A percentile compares a stretch with the other conserved stretches of the same genome.
Evolutionary conservation across 108 stramenopile genomes (phyloP).

Genomic region (Heterococcus sp.): DNA sequence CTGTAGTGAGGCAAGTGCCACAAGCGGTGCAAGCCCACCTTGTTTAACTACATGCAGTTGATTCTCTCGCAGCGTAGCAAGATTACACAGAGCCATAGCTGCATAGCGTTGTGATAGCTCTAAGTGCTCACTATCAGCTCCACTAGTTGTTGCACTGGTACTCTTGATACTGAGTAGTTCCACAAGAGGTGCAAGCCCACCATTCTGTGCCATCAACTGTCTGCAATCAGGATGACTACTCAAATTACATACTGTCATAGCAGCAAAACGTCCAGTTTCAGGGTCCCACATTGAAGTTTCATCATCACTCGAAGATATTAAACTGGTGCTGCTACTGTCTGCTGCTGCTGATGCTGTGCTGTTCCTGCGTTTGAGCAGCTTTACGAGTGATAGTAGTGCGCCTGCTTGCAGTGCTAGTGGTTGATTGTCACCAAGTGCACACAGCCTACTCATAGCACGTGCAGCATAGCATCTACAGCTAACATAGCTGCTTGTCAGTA

Average conservation of each 20-base stretch:
- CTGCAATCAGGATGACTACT: conserved; percentile 58
- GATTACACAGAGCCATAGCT: conserved; percentile 67
- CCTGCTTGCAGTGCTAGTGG: conserved; percentile 45
- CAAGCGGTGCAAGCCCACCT: conserved; percentile 45
- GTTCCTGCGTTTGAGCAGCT: conserved; percentile 7
- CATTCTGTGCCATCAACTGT: conserved; percentile 54
- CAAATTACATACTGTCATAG: conserved; percentile 73
- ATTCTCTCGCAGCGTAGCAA: conserved; percentile 54
- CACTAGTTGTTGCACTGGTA: neutral
- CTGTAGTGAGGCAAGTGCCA: conserved; percentile 52
- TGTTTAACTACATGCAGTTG: conserved; percentile 59
- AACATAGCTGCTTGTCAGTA: conserved; percentile 21
- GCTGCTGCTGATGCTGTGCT: neutral
- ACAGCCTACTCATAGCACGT: conserved; percentile 55
- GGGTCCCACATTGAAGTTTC: neutral
- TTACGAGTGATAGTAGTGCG: conserved; percentile 38
- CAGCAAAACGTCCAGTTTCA: conserved; percentile 16
- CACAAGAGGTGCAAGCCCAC: conserved; percentile 57
- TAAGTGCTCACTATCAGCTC: conserved; percentile 5
- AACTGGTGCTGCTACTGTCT: neutral
- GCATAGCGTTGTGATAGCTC: conserved; percentile 56
- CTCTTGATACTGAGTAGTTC: conserved; percentile 29
- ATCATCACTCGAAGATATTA: neutral
- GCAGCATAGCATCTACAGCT: conserved; percentile 30
- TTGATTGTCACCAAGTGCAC: conserved; percentile 58